phyloP scores from a whole-genome alignment of 1,139 yeast species.

The Wickerhamomyces sp. region DNA sequence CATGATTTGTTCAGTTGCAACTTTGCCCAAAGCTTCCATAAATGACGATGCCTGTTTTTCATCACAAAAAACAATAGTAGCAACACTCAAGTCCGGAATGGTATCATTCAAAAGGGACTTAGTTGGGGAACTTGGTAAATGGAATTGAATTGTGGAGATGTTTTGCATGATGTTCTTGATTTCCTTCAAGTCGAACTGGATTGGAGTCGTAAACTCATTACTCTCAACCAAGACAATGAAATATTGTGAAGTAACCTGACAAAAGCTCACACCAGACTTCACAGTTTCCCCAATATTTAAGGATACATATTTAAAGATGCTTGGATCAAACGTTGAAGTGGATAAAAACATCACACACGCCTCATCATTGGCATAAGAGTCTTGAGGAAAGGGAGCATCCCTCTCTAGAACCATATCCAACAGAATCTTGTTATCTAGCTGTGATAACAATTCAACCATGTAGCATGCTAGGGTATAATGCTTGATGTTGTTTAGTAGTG shows the following conservation, averaged over 20 bases:
- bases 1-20: slow-evolving; percentile 4
- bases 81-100: slow-evolving; percentile 1
- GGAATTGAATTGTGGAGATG: slow-evolving; percentile 4
- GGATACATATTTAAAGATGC: slow-evolving; percentile 6
- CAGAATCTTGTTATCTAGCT: slow-evolving; percentile 6
- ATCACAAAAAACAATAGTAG: slow-evolving; percentile 6
- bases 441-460: slow-evolving; percentile 21
- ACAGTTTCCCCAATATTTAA: slow-evolving; percentile 7
- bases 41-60: neutral
- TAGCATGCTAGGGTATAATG: slow-evolving; percentile 16
- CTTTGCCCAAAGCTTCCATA: slow-evolving; percentile 16
- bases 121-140: slow-evolving; percentile 5
- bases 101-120: slow-evolving; percentile 10
- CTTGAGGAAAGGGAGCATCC: slow-evolving; percentile 4
- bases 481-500: slow-evolving; percentile 6
- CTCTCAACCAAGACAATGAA: slow-evolving; percentile 11
- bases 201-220: slow-evolving; percentile 16
- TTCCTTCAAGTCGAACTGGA: slow-evolving; percentile 12
- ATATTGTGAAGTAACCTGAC: slow-evolving; percentile 11
- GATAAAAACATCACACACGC: slow-evolving; percentile 12
- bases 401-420: slow-evolving; percentile 1
- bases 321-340: neutral
- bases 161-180: slow-evolving; percentile 4
- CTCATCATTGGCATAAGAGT: slow-evolving; percentile 17
- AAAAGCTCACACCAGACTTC: slow-evolving; percentile 7